Conservation (phyloP, 2,329 filamentous ascomycete genomes). For the Phialophora tarda region DNA sequence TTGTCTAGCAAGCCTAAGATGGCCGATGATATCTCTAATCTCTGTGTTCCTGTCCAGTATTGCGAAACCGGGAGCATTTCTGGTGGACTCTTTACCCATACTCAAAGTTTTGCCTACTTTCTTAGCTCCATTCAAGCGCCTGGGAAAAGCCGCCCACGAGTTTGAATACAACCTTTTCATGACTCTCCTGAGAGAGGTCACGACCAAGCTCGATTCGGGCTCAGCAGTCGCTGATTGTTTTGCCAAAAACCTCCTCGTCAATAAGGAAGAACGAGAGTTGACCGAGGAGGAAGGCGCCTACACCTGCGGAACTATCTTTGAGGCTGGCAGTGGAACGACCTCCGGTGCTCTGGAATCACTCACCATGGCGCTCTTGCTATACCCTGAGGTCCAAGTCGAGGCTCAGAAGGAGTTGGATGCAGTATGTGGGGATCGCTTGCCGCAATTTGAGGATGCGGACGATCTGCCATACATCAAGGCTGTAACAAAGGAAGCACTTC, state of each 20-base stretch:
- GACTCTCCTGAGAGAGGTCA: not conserved
- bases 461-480: conserved; percentile 44
- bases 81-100: conserved; percentile 54
- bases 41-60: no score
- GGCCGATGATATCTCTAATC: no score
- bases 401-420: conserved; percentile 16
- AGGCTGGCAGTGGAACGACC: not conserved
- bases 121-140: conserved; percentile 55
- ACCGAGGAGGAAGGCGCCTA: not conserved
- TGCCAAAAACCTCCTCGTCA: not conserved
- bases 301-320: not conserved
- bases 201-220: not conserved
- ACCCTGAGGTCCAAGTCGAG: conserved; percentile 2
- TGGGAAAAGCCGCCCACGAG: conserved; percentile 38
- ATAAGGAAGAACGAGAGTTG: not conserved
- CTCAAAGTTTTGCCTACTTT: conserved; percentile 52
- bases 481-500: conserved; percentile 42
- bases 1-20: no score
- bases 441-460: conserved; percentile 44
- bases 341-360: conserved; percentile 5
- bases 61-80: conserved; percentile 48
- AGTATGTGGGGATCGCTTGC: conserved; percentile 13
- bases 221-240: not conserved
- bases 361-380: conserved; percentile 4
- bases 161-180: conserved; percentile 37